Evolutionary conservation across 177 flowering plant species (phyloP).

Genomic region (Vitis hybrid): DNA sequence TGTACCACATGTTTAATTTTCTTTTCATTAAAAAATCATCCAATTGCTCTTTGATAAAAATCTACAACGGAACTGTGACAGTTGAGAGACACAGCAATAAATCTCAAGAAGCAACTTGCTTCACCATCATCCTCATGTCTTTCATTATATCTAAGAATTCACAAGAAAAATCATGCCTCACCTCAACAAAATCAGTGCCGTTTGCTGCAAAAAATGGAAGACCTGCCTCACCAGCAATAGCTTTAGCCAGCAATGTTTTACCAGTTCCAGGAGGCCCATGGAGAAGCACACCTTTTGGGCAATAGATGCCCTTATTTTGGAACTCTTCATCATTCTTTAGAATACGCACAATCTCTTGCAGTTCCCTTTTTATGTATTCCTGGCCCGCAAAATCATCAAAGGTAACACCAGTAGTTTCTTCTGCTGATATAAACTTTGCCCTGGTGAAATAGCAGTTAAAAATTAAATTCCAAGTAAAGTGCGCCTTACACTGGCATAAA

Average conservation of each 20-base stretch:
- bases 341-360: conserved; percentile 90
- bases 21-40: too few relatives aligned
- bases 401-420: conserved; percentile 88
- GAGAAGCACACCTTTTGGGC: conserved; percentile 97
- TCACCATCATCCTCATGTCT: neutral
- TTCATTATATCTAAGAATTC: neutral
- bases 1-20: too few relatives aligned
- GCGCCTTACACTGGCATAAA: neutral
- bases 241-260: conserved; percentile 92
- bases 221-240: conserved; percentile 99
- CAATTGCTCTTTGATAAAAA: too few relatives aligned
- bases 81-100: too few relatives aligned
- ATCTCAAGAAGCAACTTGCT: neutral
- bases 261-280: conserved; percentile 99
- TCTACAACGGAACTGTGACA: too few relatives aligned
- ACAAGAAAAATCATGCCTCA: conserved; percentile 23
- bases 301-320: conserved; percentile 86
- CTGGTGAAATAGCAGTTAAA: conserved; percentile 32
- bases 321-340: conserved; percentile 91
- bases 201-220: conserved; percentile 94
- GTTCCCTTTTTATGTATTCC: conserved; percentile 91
- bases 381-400: conserved; percentile 99
- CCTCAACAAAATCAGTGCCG: conserved; percentile 99
- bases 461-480: conserved; percentile 8
- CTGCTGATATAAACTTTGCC: conserved; percentile 97